Percentiles rank a stretch among this genome's conserved stretches.
phyloP scores from a whole-genome alignment of 2,329 filamentous ascomycete species.

The Sporothrix mexicana region DNA sequence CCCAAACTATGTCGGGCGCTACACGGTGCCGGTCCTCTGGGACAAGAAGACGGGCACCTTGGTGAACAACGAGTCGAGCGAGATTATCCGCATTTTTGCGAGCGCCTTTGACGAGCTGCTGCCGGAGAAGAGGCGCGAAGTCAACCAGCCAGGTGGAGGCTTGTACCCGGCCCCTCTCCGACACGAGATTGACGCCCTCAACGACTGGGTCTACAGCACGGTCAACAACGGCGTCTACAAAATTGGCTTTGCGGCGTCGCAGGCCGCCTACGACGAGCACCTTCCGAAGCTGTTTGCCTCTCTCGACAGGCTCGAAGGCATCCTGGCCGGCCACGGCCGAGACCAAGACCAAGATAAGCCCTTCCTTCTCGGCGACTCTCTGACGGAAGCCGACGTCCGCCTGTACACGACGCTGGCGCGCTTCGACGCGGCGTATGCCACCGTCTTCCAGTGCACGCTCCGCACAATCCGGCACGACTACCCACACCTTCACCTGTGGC shows the following conservation, averaged over 20 bases:
- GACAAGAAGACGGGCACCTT: constrained; percentile 72
- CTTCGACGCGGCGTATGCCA: constrained; percentile 72
- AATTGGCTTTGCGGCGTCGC: constrained; percentile 69
- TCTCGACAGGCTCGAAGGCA: constrained; percentile 67
- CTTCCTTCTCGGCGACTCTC: constrained; percentile 66
- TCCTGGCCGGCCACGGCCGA: constrained; percentile 53
- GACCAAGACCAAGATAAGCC: too few species aligned
- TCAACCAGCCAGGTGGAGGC: constrained; percentile 56
- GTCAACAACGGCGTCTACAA: constrained; percentile 60
- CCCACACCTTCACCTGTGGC: constrained; percentile 72
- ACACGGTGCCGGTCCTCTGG: constrained; percentile 76
- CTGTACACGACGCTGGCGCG: constrained; percentile 70
- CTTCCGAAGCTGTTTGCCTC: constrained; percentile 65
- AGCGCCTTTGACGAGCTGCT: constrained; percentile 70
- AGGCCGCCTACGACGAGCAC: constrained; percentile 69
- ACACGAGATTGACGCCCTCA: constrained; percentile 70
- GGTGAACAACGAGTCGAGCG: constrained; percentile 82
- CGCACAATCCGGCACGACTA: constrained; percentile 68
- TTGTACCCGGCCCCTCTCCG: too few species aligned
- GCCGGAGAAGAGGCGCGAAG: constrained; percentile 58
- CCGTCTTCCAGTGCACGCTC: constrained; percentile 70
- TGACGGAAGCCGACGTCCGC: constrained; percentile 74
- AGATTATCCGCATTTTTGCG: constrained; percentile 86
- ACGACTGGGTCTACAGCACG: constrained; percentile 68
- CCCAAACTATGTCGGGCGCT: constrained; percentile 70